These are phyloP conservation scores for Rhododendron henanense DNA, from an alignment of 148 eudicot species.

Conservation along the genomic window DNA sequence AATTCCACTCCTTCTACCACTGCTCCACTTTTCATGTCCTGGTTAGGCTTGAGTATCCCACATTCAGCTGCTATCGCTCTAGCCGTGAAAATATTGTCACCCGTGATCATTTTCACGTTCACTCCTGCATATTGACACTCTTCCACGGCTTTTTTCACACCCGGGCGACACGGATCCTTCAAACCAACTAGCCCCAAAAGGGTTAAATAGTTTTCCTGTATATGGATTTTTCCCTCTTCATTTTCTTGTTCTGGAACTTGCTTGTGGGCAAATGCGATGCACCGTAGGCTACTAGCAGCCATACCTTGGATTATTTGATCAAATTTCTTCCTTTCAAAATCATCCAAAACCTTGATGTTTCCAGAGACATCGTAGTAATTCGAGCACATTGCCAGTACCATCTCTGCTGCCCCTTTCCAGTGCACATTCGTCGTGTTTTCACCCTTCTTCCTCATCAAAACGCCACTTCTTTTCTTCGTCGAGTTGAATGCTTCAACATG, in stretches of 20 bases:
- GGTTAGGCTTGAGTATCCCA: constrained; percentile 17
- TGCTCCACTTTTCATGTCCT: background rate
- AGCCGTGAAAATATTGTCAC: constrained; percentile 15
- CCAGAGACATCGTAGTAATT: constrained; percentile 9
- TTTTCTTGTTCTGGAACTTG: background rate
- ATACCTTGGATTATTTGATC: constrained; percentile 15
- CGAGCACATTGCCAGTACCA: constrained; percentile 18
- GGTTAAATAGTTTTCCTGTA: background rate
- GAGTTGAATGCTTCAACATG: constrained; percentile 18
- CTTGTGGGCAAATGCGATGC: constrained; percentile 21
- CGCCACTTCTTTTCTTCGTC: constrained; percentile 11
- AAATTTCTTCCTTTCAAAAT: background rate
- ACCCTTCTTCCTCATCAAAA: constrained; percentile 1
- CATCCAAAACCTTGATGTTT: constrained; percentile 5
- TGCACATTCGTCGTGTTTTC: background rate
- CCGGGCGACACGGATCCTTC: background rate
- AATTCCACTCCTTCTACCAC: constrained; percentile 15
- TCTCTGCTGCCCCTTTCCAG: constrained; percentile 15
- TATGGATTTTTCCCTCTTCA: background rate
- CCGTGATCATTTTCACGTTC: constrained; percentile 15
- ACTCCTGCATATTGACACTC: constrained; percentile 14
- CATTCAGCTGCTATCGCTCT: constrained; percentile 20
- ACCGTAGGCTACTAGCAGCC: constrained; percentile 13
- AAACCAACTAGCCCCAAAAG: constrained; percentile 16
- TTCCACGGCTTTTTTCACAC: constrained; percentile 10